Conservation (phyloP, 352 stramenopile genomes). For the Globisporangium spiculum region DNA sequence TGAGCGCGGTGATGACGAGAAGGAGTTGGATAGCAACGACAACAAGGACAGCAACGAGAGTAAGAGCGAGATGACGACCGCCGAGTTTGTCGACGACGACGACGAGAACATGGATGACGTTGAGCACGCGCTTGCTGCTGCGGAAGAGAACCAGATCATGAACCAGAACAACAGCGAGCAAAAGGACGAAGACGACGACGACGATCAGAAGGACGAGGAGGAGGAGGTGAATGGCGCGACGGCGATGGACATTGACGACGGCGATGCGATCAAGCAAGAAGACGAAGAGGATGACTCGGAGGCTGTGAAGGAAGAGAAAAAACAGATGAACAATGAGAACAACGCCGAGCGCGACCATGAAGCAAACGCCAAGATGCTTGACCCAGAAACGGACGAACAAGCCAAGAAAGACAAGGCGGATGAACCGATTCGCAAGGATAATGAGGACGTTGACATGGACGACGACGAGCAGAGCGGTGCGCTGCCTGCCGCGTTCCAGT, state of each 20-base stretch:
- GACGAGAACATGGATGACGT: conserved; percentile 64
- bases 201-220: conserved; percentile 33
- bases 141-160: conserved; percentile 68
- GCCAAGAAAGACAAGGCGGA: conserved; percentile 24
- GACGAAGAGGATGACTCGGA: conserved; percentile 21
- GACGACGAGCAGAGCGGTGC: conserved; percentile 26
- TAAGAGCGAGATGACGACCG: conserved; percentile 52
- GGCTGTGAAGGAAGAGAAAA: conserved; percentile 21
- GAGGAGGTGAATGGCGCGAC: conserved; percentile 35
- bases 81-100: conserved; percentile 66
- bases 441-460: conserved; percentile 33
- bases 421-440: conserved; percentile 20
- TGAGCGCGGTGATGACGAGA: conserved; percentile 38
- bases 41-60: conserved; percentile 42
- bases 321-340: conserved; percentile 32
- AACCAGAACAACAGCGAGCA: conserved; percentile 48
- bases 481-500: conserved; percentile 28
- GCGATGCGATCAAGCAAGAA: conserved; percentile 42
- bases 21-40: conserved; percentile 17
- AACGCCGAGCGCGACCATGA: conserved; percentile 21
- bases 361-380: conserved; percentile 16
- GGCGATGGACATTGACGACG: conserved; percentile 69
- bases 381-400: conserved; percentile 24
- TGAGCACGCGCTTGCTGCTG: conserved; percentile 60
- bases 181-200: conserved; percentile 51